These are phyloP conservation scores for Termitomyces sp. DNA, from an alignment of 768 basidiomycete species.

Conservation along the genomic window DNA sequence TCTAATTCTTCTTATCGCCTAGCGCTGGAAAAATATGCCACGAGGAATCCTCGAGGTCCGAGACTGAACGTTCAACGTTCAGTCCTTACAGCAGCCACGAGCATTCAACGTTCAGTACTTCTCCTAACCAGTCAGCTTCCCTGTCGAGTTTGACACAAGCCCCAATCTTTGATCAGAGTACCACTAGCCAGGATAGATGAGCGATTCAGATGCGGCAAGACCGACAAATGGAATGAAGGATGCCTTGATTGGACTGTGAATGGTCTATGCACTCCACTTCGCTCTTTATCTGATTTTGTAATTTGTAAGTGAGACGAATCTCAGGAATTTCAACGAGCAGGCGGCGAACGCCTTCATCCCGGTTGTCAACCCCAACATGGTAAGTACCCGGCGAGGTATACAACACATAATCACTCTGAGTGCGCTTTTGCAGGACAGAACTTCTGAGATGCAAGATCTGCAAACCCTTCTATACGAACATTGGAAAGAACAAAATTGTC, in stretches of 20 bases:
- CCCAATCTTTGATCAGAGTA: not conserved
- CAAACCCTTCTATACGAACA: conserved; percentile 16
- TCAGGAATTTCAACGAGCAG: conserved; percentile 24
- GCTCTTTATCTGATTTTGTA: not conserved
- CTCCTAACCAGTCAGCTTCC: conserved; percentile 1
- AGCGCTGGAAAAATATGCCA: conserved; percentile 3
- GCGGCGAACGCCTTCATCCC: conserved; percentile 17
- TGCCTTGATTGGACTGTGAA: conserved; percentile 16
- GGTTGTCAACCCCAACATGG: conserved; percentile 21
- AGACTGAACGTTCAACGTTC: not conserved
- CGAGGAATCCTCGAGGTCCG: conserved; percentile 14
- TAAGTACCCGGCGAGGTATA: conserved; percentile 9
- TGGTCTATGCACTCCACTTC: not conserved
- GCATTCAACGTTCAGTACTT: not conserved
- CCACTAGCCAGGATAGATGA: not conserved
- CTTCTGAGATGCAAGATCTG: conserved; percentile 11
- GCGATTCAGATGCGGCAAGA: not conserved
- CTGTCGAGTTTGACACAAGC: not conserved
- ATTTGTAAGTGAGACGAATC: conserved; percentile 22
- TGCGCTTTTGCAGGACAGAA: conserved; percentile 5
- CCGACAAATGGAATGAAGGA: conserved; percentile 8
- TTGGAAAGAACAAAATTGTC: conserved; percentile 4
- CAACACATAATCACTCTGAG: not conserved
- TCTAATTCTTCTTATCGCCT: not conserved
- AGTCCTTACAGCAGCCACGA: too few species aligned